These are phyloP conservation scores for Henckelia pumila DNA, from an alignment of 257 asterid species.

Conservation along the genomic window DNA sequence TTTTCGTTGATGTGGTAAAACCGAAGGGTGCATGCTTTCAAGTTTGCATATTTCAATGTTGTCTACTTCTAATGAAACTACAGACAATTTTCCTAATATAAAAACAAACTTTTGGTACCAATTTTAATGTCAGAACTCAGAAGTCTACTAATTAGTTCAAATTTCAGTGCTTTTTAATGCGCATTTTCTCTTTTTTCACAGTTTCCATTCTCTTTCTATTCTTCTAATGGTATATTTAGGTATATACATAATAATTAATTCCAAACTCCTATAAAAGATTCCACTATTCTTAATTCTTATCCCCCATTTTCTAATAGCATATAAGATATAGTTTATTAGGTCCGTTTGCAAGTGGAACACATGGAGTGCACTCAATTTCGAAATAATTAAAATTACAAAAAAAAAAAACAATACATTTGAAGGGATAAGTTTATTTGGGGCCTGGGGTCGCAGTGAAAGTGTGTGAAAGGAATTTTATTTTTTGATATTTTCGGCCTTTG, in stretches of 20 bases:
- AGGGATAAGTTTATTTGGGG: neutral
- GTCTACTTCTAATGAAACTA: slow-evolving; percentile 41
- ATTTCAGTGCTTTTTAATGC: slow-evolving; percentile 49
- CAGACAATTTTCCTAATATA: slow-evolving; percentile 36
- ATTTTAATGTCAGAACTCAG: neutral
- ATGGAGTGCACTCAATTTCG: slow-evolving; percentile 25
- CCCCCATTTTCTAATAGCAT: neutral
- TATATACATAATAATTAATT: slow-evolving; percentile 17
- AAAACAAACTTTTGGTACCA: slow-evolving; percentile 24
- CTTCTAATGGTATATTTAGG: too few relatives aligned
- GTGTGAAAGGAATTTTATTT: too few relatives aligned
- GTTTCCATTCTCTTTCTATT: slow-evolving; percentile 75
- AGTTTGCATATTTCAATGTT: slow-evolving; percentile 40
- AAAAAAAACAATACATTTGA: neutral
- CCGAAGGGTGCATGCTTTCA: slow-evolving; percentile 3
- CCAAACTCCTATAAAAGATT: slow-evolving; percentile 57
- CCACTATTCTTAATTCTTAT: slow-evolving; percentile 34
- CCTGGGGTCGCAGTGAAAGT: too few relatives aligned
- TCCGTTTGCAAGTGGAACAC: slow-evolving; percentile 25
- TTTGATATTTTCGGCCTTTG: too few relatives aligned
- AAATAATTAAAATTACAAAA: neutral
- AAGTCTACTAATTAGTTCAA: slow-evolving; percentile 27
- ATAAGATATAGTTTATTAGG: neutral
- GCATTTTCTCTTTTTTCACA: slow-evolving; percentile 31
- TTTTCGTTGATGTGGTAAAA: slow-evolving; percentile 3